Conservation (phyloP, 768 basidiomycete genomes). For the Tulasnella sp. region DNA sequence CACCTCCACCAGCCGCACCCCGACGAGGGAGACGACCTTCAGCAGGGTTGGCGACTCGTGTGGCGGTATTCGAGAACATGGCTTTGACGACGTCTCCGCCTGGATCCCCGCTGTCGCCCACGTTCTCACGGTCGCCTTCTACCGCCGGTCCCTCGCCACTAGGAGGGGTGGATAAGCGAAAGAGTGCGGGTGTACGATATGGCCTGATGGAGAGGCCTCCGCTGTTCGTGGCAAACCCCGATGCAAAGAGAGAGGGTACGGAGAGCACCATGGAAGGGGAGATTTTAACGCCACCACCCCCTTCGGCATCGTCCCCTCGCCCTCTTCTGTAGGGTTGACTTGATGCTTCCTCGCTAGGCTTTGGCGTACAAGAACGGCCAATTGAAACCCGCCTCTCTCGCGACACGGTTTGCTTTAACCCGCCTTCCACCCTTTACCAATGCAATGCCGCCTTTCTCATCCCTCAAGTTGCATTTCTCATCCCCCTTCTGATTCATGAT, state of each 20-base stretch:
- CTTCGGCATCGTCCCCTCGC: constrained; percentile 5
- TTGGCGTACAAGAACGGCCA: neutral
- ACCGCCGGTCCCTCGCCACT: neutral
- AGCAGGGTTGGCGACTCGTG: constrained; percentile 46
- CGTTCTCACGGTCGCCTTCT: neutral
- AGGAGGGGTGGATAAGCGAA: neutral
- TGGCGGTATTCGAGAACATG: constrained; percentile 62
- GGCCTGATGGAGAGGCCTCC: constrained; percentile 60
- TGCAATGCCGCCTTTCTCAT: neutral
- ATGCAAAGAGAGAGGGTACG: constrained; percentile 32
- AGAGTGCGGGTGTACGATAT: constrained; percentile 47
- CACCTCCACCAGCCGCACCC: neutral
- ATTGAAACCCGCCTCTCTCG: neutral
- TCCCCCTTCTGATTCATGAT: neutral
- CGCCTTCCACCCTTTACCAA: neutral
- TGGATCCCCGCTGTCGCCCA: neutral
- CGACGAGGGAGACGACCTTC: constrained; percentile 2
- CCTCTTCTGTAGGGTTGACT: neutral
- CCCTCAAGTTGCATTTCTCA: neutral
- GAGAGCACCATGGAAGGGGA: neutral
- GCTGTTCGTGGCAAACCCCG: constrained; percentile 73
- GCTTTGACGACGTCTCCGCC: constrained; percentile 35
- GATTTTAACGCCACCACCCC: neutral
- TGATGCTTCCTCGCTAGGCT: neutral
- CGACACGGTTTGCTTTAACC: neutral